Evolutionary conservation across 2,329 filamentous ascomycete species (phyloP), one percentile per base, ranked within the genome.

Genomic region (Plectosphaerella cucumerina): DNA sequence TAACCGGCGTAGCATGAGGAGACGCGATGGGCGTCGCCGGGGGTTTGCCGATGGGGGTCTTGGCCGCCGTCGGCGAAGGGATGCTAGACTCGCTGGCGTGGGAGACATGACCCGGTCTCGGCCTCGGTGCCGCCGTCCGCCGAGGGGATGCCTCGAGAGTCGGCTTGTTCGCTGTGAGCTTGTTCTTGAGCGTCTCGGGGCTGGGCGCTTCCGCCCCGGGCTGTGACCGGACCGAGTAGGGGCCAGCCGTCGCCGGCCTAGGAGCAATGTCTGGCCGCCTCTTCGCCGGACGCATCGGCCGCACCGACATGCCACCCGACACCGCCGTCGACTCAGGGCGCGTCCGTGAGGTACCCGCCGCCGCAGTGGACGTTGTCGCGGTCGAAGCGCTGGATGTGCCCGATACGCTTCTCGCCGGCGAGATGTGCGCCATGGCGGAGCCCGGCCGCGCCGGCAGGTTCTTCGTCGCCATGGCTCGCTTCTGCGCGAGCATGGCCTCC

Each of bases 401-500:
- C 80, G 79, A 5, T 81, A 53, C 14, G 47, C 45, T 22, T 47
- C 53, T 8, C 33, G 51, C 50, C 41, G 55, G 22, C 43, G 53
- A 81, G 51, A 85, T 76, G 37, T 79, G 72, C 12, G 83, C 76
- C 83, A 86, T 85, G 49, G 83, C 81, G 33, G 82, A 86, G 10
- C 81, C 82, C 2, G 83, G 83, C 9, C 83, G 72, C 21, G 75
- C 63, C 11, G 80, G 82, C 2, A 84, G 65, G 49, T 76, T 80
- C 53, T 71, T 77, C 48, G 64, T 67, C 34, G 76, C 70, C 58
- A 81, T 64, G 22, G 80, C 82, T 60, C 76, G 90, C 70, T 90
- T 92, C 63, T 93, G 87, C 6, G 90, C 91, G 61, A 90, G 73
- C 77, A 97, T 91, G 4, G 89, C 78, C 61, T 96, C 92, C 56